A percentile compares a stretch with the other conserved stretches of the same genome.
phyloP scores from a whole-genome alignment of 805 yeast species.

The Kluyveromyces aestuarii region DNA sequence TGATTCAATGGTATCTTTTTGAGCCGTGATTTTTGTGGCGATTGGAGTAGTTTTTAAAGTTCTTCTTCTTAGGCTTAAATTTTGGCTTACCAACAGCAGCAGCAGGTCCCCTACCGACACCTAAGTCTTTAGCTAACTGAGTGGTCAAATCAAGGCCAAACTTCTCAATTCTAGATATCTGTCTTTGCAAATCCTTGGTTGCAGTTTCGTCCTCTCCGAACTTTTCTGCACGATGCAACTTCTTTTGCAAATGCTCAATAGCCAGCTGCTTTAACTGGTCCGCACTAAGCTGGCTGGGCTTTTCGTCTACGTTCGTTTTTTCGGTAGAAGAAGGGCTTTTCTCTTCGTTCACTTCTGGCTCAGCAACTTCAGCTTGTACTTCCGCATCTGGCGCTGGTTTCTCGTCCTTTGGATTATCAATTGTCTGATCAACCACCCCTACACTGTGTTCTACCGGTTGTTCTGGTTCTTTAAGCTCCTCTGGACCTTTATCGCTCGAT shows the following conservation, averaged over 20 bases:
- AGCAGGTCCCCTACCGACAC: conserved; percentile 34
- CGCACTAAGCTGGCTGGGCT: conserved; percentile 35
- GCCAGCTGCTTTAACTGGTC: conserved; percentile 68
- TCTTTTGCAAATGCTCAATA: conserved; percentile 54
- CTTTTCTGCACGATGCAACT: conserved; percentile 64
- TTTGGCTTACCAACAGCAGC: conserved; percentile 1
- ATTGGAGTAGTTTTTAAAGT: neutral
- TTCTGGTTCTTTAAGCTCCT: conserved; percentile 1
- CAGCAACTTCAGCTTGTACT: conserved; percentile 5
- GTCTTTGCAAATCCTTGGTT: conserved; percentile 53
- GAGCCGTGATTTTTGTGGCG: neutral
- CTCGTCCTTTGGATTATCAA: conserved; percentile 4
- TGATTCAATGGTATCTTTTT: neutral
- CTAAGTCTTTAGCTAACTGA: conserved; percentile 58
- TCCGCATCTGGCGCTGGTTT: conserved; percentile 13
- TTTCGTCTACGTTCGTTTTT: neutral
- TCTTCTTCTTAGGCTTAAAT: neutral
- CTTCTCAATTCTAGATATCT: conserved; percentile 45
- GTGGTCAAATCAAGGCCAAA: conserved; percentile 71
- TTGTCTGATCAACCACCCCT: neutral
- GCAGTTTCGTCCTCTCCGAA: conserved; percentile 62
- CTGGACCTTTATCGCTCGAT: conserved; percentile 9
- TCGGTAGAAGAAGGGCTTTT: conserved; percentile 5
- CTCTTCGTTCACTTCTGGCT: conserved; percentile 3
- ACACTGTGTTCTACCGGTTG: conserved; percentile 1